A percentile compares a stretch with the other conserved stretches of the same genome.
These are phyloP conservation scores for Phytopythium cucurbitacearum DNA, from an alignment of 352 stramenopile species.

Conservation along the genomic window DNA sequence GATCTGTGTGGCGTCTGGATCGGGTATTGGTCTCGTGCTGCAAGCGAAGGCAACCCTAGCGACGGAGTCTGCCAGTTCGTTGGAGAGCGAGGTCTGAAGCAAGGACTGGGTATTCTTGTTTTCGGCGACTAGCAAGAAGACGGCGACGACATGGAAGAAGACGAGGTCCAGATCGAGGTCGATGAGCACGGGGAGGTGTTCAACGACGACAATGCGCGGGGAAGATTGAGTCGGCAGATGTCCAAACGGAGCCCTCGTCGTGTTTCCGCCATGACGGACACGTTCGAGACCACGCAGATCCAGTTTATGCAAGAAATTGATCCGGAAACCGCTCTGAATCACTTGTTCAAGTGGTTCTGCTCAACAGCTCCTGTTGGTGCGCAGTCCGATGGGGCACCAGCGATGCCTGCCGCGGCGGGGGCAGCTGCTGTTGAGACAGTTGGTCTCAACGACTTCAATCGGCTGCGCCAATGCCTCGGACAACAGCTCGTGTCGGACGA, in stretches of 20 bases:
- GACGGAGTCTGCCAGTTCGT: not conserved
- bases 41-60: not conserved
- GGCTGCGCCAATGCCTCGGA: conserved; percentile 29
- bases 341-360: conserved; percentile 42
- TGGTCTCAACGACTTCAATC: conserved; percentile 34
- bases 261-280: conserved; percentile 5
- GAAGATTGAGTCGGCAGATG: conserved; percentile 30
- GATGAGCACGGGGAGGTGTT: conserved; percentile 33
- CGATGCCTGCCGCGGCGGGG: not conserved
- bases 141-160: not conserved
- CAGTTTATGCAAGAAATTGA: conserved; percentile 55
- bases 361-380: not conserved
- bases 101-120: not conserved
- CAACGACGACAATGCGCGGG: conserved; percentile 12
- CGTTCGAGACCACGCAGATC: conserved; percentile 32
- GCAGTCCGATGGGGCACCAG: not conserved
- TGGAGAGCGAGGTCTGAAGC: not conserved
- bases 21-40: too few species aligned
- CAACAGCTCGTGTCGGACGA: conserved; percentile 13
- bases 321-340: conserved; percentile 30
- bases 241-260: conserved; percentile 34
- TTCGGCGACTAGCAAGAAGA: not conserved
- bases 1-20: too few species aligned
- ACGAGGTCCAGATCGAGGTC: conserved; percentile 20
- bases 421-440: conserved; percentile 17